phyloP scores from a whole-genome alignment of 2,329 filamentous ascomycete genomes.

The Nothopassalora personata region DNA sequence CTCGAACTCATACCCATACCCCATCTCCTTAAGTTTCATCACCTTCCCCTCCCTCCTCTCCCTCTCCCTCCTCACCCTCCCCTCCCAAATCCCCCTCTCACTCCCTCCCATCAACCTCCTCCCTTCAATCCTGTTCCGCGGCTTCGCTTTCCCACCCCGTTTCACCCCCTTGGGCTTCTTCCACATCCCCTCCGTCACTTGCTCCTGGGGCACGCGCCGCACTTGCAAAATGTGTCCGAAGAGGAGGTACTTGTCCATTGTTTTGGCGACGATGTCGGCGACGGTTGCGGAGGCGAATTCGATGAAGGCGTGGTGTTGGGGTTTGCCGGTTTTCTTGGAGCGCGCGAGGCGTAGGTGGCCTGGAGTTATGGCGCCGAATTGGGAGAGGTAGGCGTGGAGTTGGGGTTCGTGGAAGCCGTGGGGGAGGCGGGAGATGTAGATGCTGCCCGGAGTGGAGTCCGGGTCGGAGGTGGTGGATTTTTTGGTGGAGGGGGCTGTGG shows the following conservation, averaged over 20 bases:
- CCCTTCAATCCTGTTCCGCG: slow-evolving; percentile 81
- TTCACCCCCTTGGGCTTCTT: slow-evolving; percentile 59
- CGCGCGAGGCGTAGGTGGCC: slow-evolving; percentile 73
- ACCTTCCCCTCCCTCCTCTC: slow-evolving; percentile 63
- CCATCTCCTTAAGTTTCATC: slow-evolving; percentile 70
- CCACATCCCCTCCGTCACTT: slow-evolving; percentile 77
- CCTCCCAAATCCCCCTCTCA: slow-evolving; percentile 71
- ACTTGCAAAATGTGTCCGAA: slow-evolving; percentile 93
- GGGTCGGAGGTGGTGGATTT: slow-evolving; percentile 44
- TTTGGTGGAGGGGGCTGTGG: slow-evolving; percentile 31
- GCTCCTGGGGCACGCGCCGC: slow-evolving; percentile 67
- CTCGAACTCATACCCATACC: slow-evolving; percentile 83
- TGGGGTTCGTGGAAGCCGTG: slow-evolving; percentile 97
- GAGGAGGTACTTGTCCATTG: slow-evolving; percentile 96
- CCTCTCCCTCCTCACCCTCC: slow-evolving; percentile 68
- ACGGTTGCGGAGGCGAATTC: slow-evolving; percentile 74
- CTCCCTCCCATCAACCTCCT: slow-evolving; percentile 66
- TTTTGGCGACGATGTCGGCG: slow-evolving; percentile 87
- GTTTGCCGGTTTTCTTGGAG: slow-evolving; percentile 84
- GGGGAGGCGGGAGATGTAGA: slow-evolving; percentile 87
- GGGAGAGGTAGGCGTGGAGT: slow-evolving; percentile 87
- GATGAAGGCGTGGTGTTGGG: slow-evolving; percentile 92
- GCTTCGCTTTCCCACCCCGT: slow-evolving; percentile 69
- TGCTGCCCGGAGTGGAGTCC: slow-evolving; percentile 62
- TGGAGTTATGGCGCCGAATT: slow-evolving; percentile 74